phyloP scores from a whole-genome alignment of 257 asterid species.

The Solanum sejunctum region DNA sequence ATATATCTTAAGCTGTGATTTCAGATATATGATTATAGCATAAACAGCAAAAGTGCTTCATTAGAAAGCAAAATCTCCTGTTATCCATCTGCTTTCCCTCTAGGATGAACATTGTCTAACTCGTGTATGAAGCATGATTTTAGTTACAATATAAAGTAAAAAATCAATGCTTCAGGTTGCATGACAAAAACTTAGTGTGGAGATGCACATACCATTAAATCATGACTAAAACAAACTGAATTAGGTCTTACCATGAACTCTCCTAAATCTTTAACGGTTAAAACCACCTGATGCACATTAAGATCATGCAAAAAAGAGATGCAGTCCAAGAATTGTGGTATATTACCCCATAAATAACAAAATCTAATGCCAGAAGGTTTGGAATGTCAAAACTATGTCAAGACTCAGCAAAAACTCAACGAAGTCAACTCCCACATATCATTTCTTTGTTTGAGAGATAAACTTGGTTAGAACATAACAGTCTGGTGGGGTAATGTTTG shows the following conservation, averaged over 20 bases:
- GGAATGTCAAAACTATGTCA: not conserved
- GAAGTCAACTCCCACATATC: slow-evolving; percentile 3
- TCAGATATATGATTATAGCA: not conserved
- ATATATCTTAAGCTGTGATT: not conserved
- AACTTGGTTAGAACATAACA: slow-evolving; percentile 74
- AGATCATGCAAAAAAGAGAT: not conserved
- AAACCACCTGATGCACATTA: not conserved
- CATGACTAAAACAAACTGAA: not conserved
- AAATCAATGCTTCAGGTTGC: not conserved
- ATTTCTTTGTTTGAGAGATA: slow-evolving; percentile 43
- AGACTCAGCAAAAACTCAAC: not conserved
- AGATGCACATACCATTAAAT: not conserved
- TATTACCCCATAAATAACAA: not conserved
- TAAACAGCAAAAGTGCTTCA: not conserved
- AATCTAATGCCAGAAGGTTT: not conserved
- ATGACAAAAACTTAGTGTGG: not conserved
- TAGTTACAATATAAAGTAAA: not conserved
- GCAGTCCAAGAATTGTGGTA: not conserved
- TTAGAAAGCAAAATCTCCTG: not conserved
- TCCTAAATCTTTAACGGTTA: not conserved
- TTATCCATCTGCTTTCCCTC: not conserved
- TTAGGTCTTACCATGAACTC: not conserved
- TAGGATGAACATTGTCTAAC: not conserved
- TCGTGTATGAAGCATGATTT: not conserved
- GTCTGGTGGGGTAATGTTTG: slow-evolving; percentile 81